These are phyloP conservation scores for Leishmania lainsoni DNA, from an alignment of 208 protist genomes.

Conservation along the genomic window DNA sequence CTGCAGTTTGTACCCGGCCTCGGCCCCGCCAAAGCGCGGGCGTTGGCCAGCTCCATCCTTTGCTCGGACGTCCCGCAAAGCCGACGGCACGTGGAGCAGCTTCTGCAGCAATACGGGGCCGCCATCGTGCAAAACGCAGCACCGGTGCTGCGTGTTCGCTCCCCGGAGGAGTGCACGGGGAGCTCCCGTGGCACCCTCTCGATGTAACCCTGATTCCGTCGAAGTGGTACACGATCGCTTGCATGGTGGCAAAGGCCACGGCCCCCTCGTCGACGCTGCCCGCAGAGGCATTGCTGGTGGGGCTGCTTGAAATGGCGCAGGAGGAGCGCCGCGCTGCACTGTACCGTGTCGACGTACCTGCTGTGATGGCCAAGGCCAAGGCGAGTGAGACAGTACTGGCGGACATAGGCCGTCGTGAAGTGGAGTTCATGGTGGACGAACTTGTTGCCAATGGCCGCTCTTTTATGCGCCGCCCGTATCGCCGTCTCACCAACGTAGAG, in stretches of 20 bases:
- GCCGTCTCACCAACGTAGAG: slow-evolving; percentile 63
- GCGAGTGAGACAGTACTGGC: not conserved
- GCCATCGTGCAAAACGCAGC: slow-evolving; percentile 57
- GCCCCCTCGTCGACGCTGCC: slow-evolving; percentile 5
- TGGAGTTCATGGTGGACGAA: slow-evolving; percentile 67
- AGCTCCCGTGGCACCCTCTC: slow-evolving; percentile 57
- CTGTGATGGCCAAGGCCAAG: slow-evolving; percentile 6
- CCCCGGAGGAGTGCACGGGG: slow-evolving; percentile 18
- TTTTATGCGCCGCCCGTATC: slow-evolving; percentile 72
- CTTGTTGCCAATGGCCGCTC: slow-evolving; percentile 55
- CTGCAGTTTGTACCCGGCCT: slow-evolving; percentile 88
- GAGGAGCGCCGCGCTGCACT: slow-evolving; percentile 35
- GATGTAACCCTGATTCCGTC: slow-evolving; percentile 79
- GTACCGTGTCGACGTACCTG: slow-evolving; percentile 29
- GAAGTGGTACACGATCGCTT: slow-evolving; percentile 44
- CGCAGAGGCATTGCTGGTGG: slow-evolving; percentile 18
- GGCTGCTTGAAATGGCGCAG: slow-evolving; percentile 33
- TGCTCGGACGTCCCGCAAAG: slow-evolving; percentile 36
- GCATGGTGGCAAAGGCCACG: slow-evolving; percentile 17
- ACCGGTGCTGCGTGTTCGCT: slow-evolving; percentile 46
- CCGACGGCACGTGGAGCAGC: slow-evolving; percentile 30
- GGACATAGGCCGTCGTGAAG: slow-evolving; percentile 57
- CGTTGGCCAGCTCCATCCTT: slow-evolving; percentile 37
- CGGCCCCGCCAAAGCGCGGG: slow-evolving; percentile 53
- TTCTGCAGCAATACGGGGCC: slow-evolving; percentile 53